phyloP scores from a whole-genome alignment of 1,139 yeast species.

The Lipomyces yarrowii region DNA sequence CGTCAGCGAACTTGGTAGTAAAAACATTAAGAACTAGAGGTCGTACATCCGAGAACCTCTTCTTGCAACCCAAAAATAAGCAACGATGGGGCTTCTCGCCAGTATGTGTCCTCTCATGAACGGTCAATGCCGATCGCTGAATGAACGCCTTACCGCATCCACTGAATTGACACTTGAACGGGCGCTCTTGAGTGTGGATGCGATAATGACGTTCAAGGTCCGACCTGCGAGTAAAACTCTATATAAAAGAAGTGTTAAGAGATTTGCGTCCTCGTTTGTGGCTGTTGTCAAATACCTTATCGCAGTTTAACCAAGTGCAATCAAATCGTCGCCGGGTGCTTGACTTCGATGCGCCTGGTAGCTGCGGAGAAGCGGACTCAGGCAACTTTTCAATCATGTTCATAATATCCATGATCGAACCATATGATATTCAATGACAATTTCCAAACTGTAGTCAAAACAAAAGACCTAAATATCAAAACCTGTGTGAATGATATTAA shows the following conservation, averaged over 20 bases:
- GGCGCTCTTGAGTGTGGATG: conserved; percentile 31
- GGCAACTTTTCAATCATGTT: conserved; percentile 5
- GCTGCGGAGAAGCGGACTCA: background rate
- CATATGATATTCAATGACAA: no score
- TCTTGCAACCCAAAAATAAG: conserved; percentile 53
- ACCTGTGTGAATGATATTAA: background rate
- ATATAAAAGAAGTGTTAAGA: background rate
- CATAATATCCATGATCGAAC: conserved; percentile 1
- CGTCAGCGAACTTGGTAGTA: background rate
- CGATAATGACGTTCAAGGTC: conserved; percentile 33
- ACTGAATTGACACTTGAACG: conserved; percentile 24
- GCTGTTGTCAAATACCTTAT: conserved; percentile 7
- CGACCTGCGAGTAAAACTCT: conserved; percentile 31
- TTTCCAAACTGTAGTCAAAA: background rate
- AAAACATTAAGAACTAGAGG: background rate
- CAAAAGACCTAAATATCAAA: background rate
- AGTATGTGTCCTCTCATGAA: conserved; percentile 81
- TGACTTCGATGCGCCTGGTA: background rate
- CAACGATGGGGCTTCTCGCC: conserved; percentile 90
- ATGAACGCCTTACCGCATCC: conserved; percentile 74
- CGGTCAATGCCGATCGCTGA: conserved; percentile 56
- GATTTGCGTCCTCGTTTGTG: background rate
- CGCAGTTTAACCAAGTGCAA: conserved; percentile 29
- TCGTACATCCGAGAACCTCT: conserved; percentile 33
- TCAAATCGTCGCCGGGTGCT: conserved; percentile 19